Evolutionary conservation across 106 monocot genomes (phyloP).

Genomic region (Dioscorea dumetorum): DNA sequence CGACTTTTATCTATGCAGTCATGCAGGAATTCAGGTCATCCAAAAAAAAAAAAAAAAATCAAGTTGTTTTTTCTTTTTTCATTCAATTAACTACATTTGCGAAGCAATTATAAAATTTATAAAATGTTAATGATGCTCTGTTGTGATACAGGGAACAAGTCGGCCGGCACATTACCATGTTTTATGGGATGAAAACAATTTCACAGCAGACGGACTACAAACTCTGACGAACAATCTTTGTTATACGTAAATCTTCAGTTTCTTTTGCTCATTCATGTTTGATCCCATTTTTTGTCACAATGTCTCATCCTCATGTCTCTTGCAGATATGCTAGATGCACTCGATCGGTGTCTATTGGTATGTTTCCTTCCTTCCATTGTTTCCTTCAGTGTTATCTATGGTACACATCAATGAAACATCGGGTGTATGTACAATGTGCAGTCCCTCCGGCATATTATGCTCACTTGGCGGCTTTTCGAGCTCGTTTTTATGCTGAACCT

Average conservation of each 20-base stretch:
- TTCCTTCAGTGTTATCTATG: no score
- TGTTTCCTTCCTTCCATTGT: not conserved
- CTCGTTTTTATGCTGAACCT: no score
- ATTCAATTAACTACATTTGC: no score
- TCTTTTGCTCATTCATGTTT: not conserved
- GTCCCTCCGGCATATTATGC: no score
- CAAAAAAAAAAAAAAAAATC: no score
- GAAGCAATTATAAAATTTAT: no score
- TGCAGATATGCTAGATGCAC: conserved; percentile 86
- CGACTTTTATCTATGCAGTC: conserved; percentile 67
- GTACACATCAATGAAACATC: no score
- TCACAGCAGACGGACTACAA: conserved; percentile 68
- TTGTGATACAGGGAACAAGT: conserved; percentile 50
- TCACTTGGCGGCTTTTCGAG: no score
- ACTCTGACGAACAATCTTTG: conserved; percentile 77
- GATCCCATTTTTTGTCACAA: not conserved
- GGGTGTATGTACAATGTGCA: no score
- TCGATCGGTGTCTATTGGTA: conserved; percentile 83
- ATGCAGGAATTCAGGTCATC: conserved; percentile 48
- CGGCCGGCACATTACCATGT: conserved; percentile 90
- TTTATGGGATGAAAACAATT: conserved; percentile 87
- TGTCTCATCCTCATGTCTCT: not conserved
- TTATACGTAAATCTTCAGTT: conserved; percentile 44
- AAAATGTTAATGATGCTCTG: no score
- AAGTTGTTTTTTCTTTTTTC: no score